Base-by-base conservation (phyloP, 192 early-diverging fungal species). In the Phlyctochytrium planicorne region DNA sequence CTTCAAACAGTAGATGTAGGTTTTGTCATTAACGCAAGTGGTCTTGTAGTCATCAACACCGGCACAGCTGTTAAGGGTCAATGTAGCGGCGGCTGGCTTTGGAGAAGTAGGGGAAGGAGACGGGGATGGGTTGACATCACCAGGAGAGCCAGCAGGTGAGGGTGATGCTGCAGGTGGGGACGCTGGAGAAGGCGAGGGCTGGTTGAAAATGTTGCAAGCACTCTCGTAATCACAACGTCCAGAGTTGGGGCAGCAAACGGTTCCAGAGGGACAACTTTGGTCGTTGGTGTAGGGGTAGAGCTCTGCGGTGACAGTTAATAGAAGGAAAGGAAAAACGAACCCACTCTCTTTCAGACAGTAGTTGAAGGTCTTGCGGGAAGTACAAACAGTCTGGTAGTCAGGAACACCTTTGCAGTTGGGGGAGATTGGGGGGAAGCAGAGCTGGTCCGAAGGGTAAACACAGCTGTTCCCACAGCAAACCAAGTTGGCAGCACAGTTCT, bases 401-500 rank as follows among this genome's bases (percentile, higher is more conserved):
- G 55, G 6, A 57, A 57, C 55, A 20, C 55, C 55, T 29, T 14
- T 4, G 55, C 55, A 57, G 25, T 4, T 57, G 14, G 55, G 27
- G 20, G 10, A 24, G 27, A 20, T 20, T 12, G 55, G 55, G 12
- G 55, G 55, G 27, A 25, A 57, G 27, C 55, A 57, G 27, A 29
- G 27, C 55, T 14, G 20, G 55, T 14, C 27, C 20, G 55, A 57
- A 25, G 55, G 27, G 10, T 29, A 6, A 10, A 57, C 55, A 27
- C 55, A 57, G 55, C 20, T 25, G 55, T 57, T 57, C 10, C 55
- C 55, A 27, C 55, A 57, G 55, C 55, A 57, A 57, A 57, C 55
- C 14, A 57, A 27, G 20, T 12, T 12, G 6, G 55, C 10, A 12
- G 55, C 55, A 25, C 55, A 57, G 12, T 14, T 10, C 55, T 57